Conservation (phyloP, 352 stramenopile genomes). For the Globisporangium emineosum region DNA sequence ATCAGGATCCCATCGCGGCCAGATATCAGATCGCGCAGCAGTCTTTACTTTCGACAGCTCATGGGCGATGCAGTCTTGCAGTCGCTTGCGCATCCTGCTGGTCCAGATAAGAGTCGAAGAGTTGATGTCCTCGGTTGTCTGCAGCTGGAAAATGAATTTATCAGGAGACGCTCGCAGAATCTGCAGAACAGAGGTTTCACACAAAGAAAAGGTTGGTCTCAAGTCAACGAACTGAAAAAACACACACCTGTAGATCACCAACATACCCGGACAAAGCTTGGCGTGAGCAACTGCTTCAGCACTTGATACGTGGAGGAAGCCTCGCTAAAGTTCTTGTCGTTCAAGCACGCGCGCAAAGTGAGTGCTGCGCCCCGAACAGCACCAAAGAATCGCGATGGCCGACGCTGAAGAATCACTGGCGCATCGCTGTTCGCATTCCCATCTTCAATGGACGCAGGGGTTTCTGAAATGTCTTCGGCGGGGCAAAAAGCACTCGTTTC, state of each 20-base stretch:
- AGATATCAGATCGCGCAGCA: slow-evolving; percentile 42
- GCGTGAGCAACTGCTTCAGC: slow-evolving; percentile 75
- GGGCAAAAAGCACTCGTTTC: slow-evolving; percentile 69
- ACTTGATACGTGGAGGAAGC: slow-evolving; percentile 40
- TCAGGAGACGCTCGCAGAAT: slow-evolving; percentile 56
- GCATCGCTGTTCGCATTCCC: slow-evolving; percentile 21
- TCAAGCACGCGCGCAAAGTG: slow-evolving; percentile 55
- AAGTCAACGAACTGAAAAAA: not conserved
- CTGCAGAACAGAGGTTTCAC: slow-evolving; percentile 23
- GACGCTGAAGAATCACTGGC: slow-evolving; percentile 20
- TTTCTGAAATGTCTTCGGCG: slow-evolving; percentile 34
- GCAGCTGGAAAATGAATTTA: slow-evolving; percentile 56
- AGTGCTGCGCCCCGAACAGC: slow-evolving; percentile 57
- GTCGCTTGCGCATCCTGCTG: slow-evolving; percentile 52
- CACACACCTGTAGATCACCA: not conserved
- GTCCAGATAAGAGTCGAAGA: slow-evolving; percentile 77
- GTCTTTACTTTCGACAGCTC: slow-evolving; percentile 72
- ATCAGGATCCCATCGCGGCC: slow-evolving; percentile 78
- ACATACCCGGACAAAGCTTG: slow-evolving; percentile 69
- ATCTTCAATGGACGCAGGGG: slow-evolving; percentile 21
- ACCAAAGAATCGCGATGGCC: slow-evolving; percentile 42
- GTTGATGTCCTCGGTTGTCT: slow-evolving; percentile 61
- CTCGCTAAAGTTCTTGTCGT: slow-evolving; percentile 36
- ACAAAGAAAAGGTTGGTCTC: not conserved
- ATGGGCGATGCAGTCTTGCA: slow-evolving; percentile 47